Base-by-base conservation (phyloP, 2,329 filamentous ascomycete genomes). In the Pseudogymnoascus sp. region DNA sequence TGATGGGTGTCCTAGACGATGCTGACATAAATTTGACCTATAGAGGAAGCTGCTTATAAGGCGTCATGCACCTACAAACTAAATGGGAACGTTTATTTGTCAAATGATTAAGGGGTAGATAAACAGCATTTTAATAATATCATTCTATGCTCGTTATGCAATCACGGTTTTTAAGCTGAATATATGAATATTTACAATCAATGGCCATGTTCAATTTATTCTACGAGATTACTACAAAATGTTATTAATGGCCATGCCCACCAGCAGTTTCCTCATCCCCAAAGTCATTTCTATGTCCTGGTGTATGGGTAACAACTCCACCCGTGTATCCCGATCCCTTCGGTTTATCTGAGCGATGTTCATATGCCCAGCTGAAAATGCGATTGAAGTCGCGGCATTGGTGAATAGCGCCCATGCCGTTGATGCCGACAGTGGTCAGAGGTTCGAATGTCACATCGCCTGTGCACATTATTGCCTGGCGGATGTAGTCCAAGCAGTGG, bases 381-480 rank as follows among this genome's bases (percentile, higher is more conserved):
- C 39, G 55, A 12, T 63, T 35, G 45, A 61, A 64, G 13, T 42
- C 60, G 1, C 63, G 40, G 39, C 58, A 64, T 48, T 60, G 31
- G 10, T 64, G 61, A 13, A 52, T 48, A 1, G 61, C 58, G 9
- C 61, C 61, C 33, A 63, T 61, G 10, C 58, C 61, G 6, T 64
- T 61, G 18, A 63, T 61, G 12, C 61, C 63, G 1, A 39, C 15
- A 12, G 37, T 39, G 12, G 36, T 64, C 25, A 62, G 36, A 25
- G 60, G 60, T 62, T 65, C 63, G 52, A 65, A 59, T 5, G 64
- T 64, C 15, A 55, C 45, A 48, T 64, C 61, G 33, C 61, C 63
- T 25, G 33, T 33, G 29, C 58, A 63, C 63, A 63, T 64, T 29
- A 64, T 60, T 35, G 42, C 61, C 25, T 64, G 58, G 4, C 48